phyloP scores from a whole-genome alignment of 306 rosid species.

The Canavalia ensiformis region DNA sequence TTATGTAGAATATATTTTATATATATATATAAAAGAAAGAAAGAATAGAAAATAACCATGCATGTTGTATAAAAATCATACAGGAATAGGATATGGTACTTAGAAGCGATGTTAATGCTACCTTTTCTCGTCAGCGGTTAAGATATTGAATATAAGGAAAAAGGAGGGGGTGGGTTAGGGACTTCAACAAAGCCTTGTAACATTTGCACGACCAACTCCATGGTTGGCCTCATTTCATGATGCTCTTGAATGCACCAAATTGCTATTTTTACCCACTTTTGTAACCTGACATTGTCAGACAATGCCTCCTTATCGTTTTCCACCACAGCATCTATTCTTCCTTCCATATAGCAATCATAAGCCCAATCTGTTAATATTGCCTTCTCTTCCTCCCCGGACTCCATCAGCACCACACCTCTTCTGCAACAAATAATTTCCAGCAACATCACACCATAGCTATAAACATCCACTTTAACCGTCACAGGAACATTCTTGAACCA shows the following conservation, averaged over 20 bases:
- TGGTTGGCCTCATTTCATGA: slow-evolving; percentile 49
- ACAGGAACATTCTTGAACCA: slow-evolving; percentile 60
- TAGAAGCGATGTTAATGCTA: background rate
- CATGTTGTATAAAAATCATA: background rate
- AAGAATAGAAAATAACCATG: background rate
- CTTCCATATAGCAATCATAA: slow-evolving; percentile 50
- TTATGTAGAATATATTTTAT: background rate
- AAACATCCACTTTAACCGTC: slow-evolving; percentile 56
- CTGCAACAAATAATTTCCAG: slow-evolving; percentile 58
- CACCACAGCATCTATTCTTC: slow-evolving; percentile 45
- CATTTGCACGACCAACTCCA: slow-evolving; percentile 57
- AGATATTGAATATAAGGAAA: background rate
- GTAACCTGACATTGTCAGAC: slow-evolving; percentile 40
- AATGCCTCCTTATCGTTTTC: slow-evolving; percentile 50
- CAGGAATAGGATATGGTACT: background rate
- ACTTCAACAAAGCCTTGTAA: slow-evolving; percentile 52
- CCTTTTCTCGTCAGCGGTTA: background rate
- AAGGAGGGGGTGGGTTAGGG: slow-evolving; percentile 52
- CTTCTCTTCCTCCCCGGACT: slow-evolving; percentile 46
- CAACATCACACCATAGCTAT: slow-evolving; percentile 54
- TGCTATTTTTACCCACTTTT: slow-evolving; percentile 53
- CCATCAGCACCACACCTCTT: slow-evolving; percentile 45
- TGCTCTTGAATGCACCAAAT: slow-evolving; percentile 62
- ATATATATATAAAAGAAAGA: background rate
- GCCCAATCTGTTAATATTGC: slow-evolving; percentile 55